phyloP scores from a whole-genome alignment of 129 eudicot genomes.

The Ambrosia trifida region DNA sequence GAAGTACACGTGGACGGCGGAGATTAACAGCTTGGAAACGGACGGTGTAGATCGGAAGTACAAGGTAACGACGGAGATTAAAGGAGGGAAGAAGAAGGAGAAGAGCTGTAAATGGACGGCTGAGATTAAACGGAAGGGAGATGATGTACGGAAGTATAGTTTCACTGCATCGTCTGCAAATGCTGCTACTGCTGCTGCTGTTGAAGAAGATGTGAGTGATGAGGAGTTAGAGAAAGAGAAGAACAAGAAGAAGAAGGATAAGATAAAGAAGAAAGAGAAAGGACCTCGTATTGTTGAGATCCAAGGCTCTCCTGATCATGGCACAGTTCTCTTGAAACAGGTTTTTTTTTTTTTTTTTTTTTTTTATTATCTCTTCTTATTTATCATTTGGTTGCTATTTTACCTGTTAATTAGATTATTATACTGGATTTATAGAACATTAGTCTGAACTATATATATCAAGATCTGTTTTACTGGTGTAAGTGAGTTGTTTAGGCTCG shows the following conservation, averaged over 20 bases:
- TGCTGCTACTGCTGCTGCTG: constrained; percentile 11
- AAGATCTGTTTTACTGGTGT: not conserved
- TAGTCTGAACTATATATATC: not conserved
- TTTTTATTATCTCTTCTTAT: not conserved
- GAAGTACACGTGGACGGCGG: constrained; percentile 97
- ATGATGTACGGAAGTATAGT: constrained; percentile 53
- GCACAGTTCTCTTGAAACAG: constrained; percentile 69
- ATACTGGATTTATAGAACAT: not conserved
- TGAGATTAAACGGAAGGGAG: constrained; percentile 71
- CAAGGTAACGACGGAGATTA: constrained; percentile 68
- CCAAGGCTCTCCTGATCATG: constrained; percentile 57
- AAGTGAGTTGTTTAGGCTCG: too few relatives aligned
- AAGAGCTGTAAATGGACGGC: constrained; percentile 72
- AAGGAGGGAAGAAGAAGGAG: constrained; percentile 62
- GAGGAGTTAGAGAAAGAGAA: constrained; percentile 33
- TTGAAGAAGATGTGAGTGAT: constrained; percentile 26
- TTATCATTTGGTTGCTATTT: not conserved
- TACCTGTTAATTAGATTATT: not conserved
- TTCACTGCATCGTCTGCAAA: constrained; percentile 59
- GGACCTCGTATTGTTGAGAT: constrained; percentile 68
- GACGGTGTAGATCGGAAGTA: constrained; percentile 69
- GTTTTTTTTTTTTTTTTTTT: constrained; percentile 32
- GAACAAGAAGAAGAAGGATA: constrained; percentile 33
- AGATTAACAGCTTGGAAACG: constrained; percentile 55
- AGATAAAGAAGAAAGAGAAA: constrained; percentile 42